Evolutionary conservation across 306 rosid genomes (phyloP), one percentile per base, ranked within the genome.

Genomic region (Malus fusca): DNA sequence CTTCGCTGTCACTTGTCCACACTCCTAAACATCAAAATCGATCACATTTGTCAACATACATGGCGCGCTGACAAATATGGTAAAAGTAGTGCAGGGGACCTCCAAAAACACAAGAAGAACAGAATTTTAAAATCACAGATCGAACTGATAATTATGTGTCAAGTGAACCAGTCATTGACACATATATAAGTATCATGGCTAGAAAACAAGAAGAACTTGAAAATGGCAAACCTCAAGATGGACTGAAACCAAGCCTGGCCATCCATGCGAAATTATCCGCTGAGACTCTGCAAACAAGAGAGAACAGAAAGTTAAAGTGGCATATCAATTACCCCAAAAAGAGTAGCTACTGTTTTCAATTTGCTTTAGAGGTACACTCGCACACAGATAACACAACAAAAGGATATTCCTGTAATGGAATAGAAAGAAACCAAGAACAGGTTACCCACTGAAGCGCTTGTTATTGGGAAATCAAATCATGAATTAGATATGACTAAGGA

Each of bases 241-340:
- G 68, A 92, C 74, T 78, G 93, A 90, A 78, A 85, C 77, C 85
- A 92, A 90, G 78, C 97, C 97, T 64, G 96, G 96, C 92, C 97
- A 92, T 82, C 93, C 97, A 28, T 8, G 73, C 31, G 92, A 87
- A 73, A 92, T 92, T 81, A 92, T 90, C 56, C 55, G 73, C 80
- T 87, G 93, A 83, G 96, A 87, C 80, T 86, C 96, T 92, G 92
- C 74, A 84, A 81, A 43, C 43, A 77, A 48, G 78, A 75, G 37
- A 35, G 46, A 79, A 63, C 4, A 25, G 28, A 8, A 69, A 68
- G 21, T 48, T 19, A 33, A 76, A 78, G 43, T 30, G 67, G 37
- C 62, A 40, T 21, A 79, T 56, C 25, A 63, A 69, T 77, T 40
- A 71, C 43, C 66, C 33, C 37, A 18, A 22, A 44, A 68, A 26